Evolutionary conservation across 179 eudicot genomes (phyloP).

Genomic region (Drosera spatulata): DNA sequence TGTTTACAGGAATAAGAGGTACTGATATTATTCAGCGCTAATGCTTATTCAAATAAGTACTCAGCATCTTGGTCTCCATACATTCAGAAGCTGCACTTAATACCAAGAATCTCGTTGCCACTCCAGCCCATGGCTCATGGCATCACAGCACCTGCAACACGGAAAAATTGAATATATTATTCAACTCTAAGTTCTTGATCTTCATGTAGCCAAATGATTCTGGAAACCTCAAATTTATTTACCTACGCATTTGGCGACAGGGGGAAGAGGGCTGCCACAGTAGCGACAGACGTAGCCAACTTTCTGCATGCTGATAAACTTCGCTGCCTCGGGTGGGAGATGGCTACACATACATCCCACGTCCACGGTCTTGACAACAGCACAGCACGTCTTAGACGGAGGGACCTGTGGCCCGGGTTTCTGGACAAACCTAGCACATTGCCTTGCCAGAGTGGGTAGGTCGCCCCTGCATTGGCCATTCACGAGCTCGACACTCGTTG

Average conservation of each 20-base stretch:
- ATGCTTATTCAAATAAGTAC: no score
- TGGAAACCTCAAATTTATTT: not conserved
- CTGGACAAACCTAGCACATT: conserved; percentile 16
- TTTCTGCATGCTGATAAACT: conserved; percentile 14
- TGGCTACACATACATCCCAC: conserved; percentile 25
- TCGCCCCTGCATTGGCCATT: conserved; percentile 19
- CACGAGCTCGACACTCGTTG: conserved; percentile 14
- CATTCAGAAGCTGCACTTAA: no score
- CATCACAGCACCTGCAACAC: no score
- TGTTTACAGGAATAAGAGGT: no score
- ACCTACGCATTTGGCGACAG: conserved; percentile 29
- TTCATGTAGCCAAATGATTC: no score
- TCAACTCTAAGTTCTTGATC: no score
- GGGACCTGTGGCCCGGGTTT: conserved; percentile 13
- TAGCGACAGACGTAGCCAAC: conserved; percentile 20
- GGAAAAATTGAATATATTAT: no score
- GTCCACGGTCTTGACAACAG: conserved; percentile 11
- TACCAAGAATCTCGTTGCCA: no score
- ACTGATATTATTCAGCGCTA: no score
- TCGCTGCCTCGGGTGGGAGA: conserved; percentile 17
- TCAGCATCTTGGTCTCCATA: no score
- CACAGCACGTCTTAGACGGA: conserved; percentile 21
- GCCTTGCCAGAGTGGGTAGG: conserved; percentile 10
- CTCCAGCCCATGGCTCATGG: no score
- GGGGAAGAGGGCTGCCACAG: conserved; percentile 18